A percentile compares a stretch with the other conserved stretches of the same genome.
phyloP scores from a whole-genome alignment of 257 asterid species.

The Marsdenia floribunda region DNA sequence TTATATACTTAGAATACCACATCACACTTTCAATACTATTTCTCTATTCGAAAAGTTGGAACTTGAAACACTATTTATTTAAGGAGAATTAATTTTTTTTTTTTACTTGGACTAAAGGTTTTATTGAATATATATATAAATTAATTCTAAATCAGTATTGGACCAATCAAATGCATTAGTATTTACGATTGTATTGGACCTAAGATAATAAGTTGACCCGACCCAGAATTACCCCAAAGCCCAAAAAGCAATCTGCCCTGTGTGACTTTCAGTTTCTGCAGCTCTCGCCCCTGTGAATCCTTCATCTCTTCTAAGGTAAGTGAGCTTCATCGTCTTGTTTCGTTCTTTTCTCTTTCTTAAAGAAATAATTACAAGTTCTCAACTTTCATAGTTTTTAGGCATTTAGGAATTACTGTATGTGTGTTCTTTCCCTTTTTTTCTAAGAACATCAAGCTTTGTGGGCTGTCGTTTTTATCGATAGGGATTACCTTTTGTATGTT shows the following conservation, averaged over 20 bases:
- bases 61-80: no score
- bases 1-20: no score
- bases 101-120: no score
- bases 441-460: not conserved
- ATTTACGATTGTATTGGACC: not conserved
- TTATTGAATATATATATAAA: no score
- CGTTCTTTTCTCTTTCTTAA: not conserved
- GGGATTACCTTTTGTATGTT: not conserved
- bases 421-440: not conserved
- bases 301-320: not conserved
- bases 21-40: no score
- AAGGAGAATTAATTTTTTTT: no score
- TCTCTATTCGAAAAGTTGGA: no score
- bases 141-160: not conserved
- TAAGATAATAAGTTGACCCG: not conserved
- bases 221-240: not conserved
- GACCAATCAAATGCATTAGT: not conserved
- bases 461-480: not conserved
- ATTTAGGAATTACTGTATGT: not conserved
- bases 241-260: not conserved
- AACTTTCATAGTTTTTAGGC: not conserved
- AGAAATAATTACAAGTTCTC: not conserved
- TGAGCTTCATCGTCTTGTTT: not conserved
- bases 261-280: not conserved
- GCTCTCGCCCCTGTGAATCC: not conserved